Evolutionary conservation across 768 basidiomycete species (phyloP), one percentile per base, ranked within the genome.

Genomic region (Suillus brevipes): DNA sequence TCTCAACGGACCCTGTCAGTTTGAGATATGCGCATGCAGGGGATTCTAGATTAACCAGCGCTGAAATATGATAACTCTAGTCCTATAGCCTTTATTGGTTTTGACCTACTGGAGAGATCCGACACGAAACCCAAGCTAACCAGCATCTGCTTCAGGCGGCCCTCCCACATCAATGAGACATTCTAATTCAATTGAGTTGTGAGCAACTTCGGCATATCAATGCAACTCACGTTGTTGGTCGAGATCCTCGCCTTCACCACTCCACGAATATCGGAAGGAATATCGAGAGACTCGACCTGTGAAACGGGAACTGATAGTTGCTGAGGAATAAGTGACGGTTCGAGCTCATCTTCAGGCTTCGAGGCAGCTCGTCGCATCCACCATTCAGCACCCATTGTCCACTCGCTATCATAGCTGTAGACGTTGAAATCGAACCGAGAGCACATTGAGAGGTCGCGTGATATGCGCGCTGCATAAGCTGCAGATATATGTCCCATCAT

Each of bases 351-450:
- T 45, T 70, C 67, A 4, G 45, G 52, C 16, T 74, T 69, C 16
- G 65, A 63, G 38, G 61, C 60, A 9, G 72, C 66, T 28, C 88
- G 85, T 25, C 94, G 85, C 73, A 95, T 84, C 95, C 94, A 97
- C 94, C 94, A 97, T 75, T 98, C 96, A 1, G 92, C 90, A 3
- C 97, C 97, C 80, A 98, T 86, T 12, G 93, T 90, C 90, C 95
- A 91, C 75, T 98, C 96, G 76, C 94, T 95, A 69, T 97, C 94
- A 76, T 95, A 98, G 77, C 93, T 95, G 74, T 98, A 97, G 34
- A 96, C 86, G 72, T 99, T 99, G 79, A 98, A 95, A 74, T 98
- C 95, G 73, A 96, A 99, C 25, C 94, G 87, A 0, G 94, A 91
- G 59, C 92, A 92, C 23, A 99, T 75, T 0, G 94, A 88, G 49